Conservation (phyloP, 495 filamentous ascomycete genomes). For the Lichenothelia convexa region DNA sequence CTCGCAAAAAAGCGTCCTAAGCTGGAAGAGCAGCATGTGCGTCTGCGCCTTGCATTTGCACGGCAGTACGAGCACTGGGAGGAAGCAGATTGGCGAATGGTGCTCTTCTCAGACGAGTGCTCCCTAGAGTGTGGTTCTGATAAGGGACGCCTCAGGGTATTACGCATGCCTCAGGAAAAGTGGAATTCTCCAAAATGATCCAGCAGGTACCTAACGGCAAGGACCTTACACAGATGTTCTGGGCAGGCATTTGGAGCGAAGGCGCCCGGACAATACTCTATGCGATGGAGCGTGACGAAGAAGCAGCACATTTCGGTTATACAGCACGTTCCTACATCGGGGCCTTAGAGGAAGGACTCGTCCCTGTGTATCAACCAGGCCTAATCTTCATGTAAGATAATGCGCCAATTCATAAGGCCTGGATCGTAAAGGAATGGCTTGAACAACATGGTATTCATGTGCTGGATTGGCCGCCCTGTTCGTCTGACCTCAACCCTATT, state of each 20-base stretch:
- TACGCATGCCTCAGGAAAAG: too few species aligned
- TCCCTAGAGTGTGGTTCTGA: too few species aligned
- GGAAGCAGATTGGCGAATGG: not conserved
- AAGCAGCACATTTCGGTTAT: too few species aligned
- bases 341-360: too few species aligned
- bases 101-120: not conserved
- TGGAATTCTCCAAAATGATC: too few species aligned
- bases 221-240: too few species aligned
- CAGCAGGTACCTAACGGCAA: too few species aligned
- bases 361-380: not conserved
- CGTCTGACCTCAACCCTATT: constrained; percentile 7
- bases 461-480: constrained; percentile 5
- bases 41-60: not conserved
- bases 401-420: constrained; percentile 1
- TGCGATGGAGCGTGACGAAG: too few species aligned
- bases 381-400: constrained; percentile 2
- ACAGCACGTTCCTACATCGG: too few species aligned
- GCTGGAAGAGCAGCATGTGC: not conserved
- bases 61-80: not conserved
- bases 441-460: constrained; percentile 2
- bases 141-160: too few species aligned
- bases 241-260: too few species aligned
- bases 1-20: not conserved
- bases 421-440: constrained; percentile 1
- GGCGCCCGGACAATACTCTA: too few species aligned